Evolutionary conservation across 148 eudicot genomes (phyloP).

Genomic region (Arbutus unedo): DNA sequence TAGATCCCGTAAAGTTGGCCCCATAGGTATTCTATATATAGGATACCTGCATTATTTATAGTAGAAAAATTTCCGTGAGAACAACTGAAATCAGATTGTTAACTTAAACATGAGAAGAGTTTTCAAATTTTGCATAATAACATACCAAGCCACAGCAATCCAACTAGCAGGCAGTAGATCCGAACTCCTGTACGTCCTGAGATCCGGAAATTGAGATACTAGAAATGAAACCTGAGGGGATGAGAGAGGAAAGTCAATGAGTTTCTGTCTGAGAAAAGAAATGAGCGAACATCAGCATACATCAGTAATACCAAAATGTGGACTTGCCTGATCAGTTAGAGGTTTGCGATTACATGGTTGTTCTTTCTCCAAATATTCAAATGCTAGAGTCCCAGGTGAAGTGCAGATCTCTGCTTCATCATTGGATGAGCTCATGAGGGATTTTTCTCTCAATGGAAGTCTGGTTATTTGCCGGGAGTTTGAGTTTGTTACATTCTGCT

Average conservation of each 20-base stretch:
- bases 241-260: neutral
- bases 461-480: constrained; percentile 24
- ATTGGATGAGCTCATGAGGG: constrained; percentile 26
- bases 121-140: neutral
- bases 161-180: constrained; percentile 74
- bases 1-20: constrained; percentile 51
- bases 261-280: constrained; percentile 11
- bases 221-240: constrained; percentile 45
- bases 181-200: constrained; percentile 52
- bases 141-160: constrained; percentile 80
- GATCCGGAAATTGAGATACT: constrained; percentile 45
- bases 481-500: constrained; percentile 19
- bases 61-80: neutral
- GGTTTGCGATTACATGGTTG: constrained; percentile 61
- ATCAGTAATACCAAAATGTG: neutral
- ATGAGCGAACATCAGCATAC: neutral
- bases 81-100: neutral
- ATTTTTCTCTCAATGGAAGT: constrained; percentile 31
- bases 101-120: neutral
- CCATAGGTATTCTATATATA: constrained; percentile 73
- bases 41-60: constrained; percentile 62
- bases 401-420: constrained; percentile 41
- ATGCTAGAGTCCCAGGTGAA: constrained; percentile 37
- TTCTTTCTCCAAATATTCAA: constrained; percentile 57
- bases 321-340: constrained; percentile 55